A percentile compares a stretch with the other conserved stretches of the same genome.
phyloP scores from a whole-genome alignment of 129 eudicot species.

The Centella asiatica region DNA sequence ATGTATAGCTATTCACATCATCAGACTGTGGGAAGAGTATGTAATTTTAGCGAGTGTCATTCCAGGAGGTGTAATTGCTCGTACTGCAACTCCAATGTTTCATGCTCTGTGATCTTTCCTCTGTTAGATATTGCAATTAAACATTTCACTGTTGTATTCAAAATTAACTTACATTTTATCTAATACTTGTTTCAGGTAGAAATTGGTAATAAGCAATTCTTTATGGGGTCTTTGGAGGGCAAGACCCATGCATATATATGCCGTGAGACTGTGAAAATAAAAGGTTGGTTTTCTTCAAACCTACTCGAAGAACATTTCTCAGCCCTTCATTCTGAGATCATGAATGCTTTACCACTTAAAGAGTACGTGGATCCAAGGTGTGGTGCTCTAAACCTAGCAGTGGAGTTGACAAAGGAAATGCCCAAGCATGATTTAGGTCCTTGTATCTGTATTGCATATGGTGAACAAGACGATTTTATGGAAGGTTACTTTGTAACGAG shows the following conservation, averaged over 20 bases:
- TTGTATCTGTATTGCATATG: constrained; percentile 63
- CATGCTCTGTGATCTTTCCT: not conserved
- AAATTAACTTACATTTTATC: no score
- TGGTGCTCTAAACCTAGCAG: constrained; percentile 64
- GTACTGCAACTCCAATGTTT: not conserved
- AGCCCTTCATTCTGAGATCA: constrained; percentile 43
- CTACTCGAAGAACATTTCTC: constrained; percentile 69
- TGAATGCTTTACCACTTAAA: constrained; percentile 56
- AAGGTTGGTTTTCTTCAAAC: constrained; percentile 62
- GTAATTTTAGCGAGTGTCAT: not conserved
- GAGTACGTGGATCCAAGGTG: constrained; percentile 56
- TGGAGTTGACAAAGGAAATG: constrained; percentile 44
- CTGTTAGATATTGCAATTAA: not conserved
- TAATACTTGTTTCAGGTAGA: constrained; percentile 46
- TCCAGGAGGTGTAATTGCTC: not conserved
- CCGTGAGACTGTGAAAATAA: constrained; percentile 53
- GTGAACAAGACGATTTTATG: constrained; percentile 71
- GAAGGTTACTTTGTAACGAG: constrained; percentile 60
- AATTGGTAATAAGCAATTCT: constrained; percentile 47
- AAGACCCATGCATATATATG: constrained; percentile 47
- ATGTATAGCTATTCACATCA: no score
- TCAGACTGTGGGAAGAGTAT: no score
- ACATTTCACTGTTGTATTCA: not conserved
- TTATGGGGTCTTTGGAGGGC: constrained; percentile 61
- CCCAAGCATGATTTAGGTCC: constrained; percentile 66